phyloP scores from a whole-genome alignment of 306 rosid genomes.

The Prinsepia uniflora region DNA sequence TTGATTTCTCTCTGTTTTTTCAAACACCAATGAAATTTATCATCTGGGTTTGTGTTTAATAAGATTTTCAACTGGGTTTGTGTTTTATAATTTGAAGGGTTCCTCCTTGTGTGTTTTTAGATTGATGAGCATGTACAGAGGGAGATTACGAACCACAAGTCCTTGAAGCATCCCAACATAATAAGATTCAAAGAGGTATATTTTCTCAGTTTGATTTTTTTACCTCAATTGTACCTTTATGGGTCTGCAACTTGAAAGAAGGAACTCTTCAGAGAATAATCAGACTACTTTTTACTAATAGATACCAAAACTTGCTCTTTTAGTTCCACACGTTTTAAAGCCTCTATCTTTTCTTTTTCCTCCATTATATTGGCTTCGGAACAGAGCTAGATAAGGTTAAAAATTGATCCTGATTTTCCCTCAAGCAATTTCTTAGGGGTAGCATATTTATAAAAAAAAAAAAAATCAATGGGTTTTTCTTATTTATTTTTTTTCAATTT shows the following conservation, averaged over 20 bases:
- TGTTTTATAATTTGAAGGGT: not conserved
- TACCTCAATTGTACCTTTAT: too few species aligned
- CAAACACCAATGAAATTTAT: too few species aligned
- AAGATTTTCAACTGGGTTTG: not conserved
- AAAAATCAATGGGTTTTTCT: not conserved
- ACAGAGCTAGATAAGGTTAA: not conserved
- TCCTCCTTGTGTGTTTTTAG: slow-evolving; percentile 31
- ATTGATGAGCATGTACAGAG: slow-evolving; percentile 96
- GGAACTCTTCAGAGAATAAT: slow-evolving; percentile 7
- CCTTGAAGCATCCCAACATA: slow-evolving; percentile 94
- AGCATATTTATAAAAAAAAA: not conserved
- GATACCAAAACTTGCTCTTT: not conserved
- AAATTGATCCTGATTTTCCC: not conserved
- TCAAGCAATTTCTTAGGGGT: not conserved
- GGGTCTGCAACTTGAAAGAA: slow-evolving; percentile 18
- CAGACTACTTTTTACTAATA: slow-evolving; percentile 6
- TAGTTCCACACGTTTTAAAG: not conserved
- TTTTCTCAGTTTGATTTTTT: not conserved
- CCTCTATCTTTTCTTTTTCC: not conserved
- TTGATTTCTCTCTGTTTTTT: not conserved
- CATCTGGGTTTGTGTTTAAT: slow-evolving; percentile 3
- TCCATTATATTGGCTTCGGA: slow-evolving; percentile 5
- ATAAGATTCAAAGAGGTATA: slow-evolving; percentile 93
- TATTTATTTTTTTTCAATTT: not conserved
- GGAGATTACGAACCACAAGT: slow-evolving; percentile 91